These are phyloP conservation scores for Leptosphaerulina australis DNA, from an alignment of 2,329 filamentous ascomycete genomes.

Conservation along the genomic window DNA sequence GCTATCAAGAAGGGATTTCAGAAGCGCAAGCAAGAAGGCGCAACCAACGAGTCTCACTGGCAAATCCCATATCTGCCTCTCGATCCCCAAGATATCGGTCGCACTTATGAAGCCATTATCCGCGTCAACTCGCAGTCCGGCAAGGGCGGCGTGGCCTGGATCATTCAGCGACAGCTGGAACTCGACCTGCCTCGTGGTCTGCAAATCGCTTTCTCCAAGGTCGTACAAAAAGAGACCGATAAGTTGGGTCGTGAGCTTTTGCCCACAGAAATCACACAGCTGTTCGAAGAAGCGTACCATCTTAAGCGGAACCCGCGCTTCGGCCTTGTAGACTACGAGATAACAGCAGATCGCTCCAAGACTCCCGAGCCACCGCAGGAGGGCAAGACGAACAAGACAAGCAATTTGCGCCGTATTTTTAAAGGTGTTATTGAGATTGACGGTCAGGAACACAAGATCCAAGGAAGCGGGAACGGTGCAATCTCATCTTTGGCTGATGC, in stretches of 20 bases:
- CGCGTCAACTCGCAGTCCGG: slow-evolving; percentile 96
- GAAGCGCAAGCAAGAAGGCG: slow-evolving; percentile 65
- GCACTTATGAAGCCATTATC: slow-evolving; percentile 97
- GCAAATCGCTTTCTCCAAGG: slow-evolving; percentile 86
- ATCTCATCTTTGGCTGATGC: slow-evolving; percentile 88
- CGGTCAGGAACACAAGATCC: slow-evolving; percentile 76
- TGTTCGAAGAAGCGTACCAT: slow-evolving; percentile 91
- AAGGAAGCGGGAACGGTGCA: slow-evolving; percentile 84
- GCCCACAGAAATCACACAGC: slow-evolving; percentile 78
- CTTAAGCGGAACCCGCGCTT: slow-evolving; percentile 84
- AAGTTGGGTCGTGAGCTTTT: slow-evolving; percentile 81
- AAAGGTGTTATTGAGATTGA: slow-evolving; percentile 84
- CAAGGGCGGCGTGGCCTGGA: slow-evolving; percentile 93
- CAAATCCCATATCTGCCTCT: slow-evolving; percentile 89
- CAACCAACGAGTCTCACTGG: slow-evolving; percentile 72
- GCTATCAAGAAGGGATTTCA: slow-evolving; percentile 92
- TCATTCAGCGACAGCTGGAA: slow-evolving; percentile 85
- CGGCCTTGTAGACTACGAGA: slow-evolving; percentile 87
- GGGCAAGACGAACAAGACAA: slow-evolving; percentile 76
- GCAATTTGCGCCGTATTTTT: slow-evolving; percentile 80
- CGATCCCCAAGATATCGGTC: slow-evolving; percentile 89
- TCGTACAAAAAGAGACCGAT: slow-evolving; percentile 85
- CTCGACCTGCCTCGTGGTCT: slow-evolving; percentile 92
- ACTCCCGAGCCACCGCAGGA: slow-evolving; percentile 72
- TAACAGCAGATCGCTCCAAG: slow-evolving; percentile 78